phyloP scores from a whole-genome alignment of 371 early-diverging fungal genomes.

The Zychaea mexicana region DNA sequence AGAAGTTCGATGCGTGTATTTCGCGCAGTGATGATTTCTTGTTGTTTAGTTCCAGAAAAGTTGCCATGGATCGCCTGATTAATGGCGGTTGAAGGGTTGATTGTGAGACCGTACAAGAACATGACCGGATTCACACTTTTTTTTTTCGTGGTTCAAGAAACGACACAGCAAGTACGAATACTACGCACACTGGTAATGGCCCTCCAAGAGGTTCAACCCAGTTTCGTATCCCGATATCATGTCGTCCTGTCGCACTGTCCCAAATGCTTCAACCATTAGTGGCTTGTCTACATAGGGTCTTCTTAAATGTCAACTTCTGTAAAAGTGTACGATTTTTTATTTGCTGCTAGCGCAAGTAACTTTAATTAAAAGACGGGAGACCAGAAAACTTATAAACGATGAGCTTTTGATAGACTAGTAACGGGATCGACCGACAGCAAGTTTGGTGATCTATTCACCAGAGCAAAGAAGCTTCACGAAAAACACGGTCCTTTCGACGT shows the following conservation, averaged over 20 bases:
- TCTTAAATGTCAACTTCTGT: background rate
- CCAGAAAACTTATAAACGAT: background rate
- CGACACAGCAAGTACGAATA: background rate
- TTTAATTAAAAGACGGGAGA: background rate
- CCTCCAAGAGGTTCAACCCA: background rate
- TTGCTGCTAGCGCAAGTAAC: no score
- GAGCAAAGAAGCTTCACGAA: slow-evolving; percentile 70
- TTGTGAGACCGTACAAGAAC: slow-evolving; percentile 91
- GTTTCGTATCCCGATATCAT: background rate
- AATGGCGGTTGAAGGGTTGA: slow-evolving; percentile 83
- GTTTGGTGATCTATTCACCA: slow-evolving; percentile 63
- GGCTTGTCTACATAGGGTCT: background rate
- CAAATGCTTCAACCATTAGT: background rate
- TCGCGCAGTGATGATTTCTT: slow-evolving; percentile 89
- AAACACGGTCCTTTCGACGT: slow-evolving; percentile 89
- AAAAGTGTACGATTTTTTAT: background rate
- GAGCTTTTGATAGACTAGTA: slow-evolving; percentile 48
- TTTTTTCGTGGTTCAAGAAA: background rate
- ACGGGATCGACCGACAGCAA: slow-evolving; percentile 73
- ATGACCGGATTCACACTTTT: slow-evolving; percentile 43
- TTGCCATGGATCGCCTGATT: slow-evolving; percentile 86
- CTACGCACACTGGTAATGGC: background rate
- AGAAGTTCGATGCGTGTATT: slow-evolving; percentile 84
- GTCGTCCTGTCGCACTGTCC: no score
- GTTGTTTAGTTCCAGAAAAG: slow-evolving; percentile 89